Evolutionary conservation across 2,329 filamentous ascomycete genomes (phyloP), one percentile per base, ranked within the genome.

Genomic region (Fusarium sambucinum): DNA sequence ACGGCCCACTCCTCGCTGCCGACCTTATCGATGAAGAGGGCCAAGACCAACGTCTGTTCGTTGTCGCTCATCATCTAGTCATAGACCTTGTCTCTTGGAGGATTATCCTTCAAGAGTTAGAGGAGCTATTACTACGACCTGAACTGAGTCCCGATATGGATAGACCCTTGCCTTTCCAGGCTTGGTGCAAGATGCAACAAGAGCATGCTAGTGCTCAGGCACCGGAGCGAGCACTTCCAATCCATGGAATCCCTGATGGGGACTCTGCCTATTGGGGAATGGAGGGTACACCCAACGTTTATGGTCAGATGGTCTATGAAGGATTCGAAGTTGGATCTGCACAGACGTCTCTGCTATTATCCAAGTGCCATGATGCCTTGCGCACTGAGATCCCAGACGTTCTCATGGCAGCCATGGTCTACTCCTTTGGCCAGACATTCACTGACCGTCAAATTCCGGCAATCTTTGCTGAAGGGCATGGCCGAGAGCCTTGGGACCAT

Each of bases 41-140:
- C 4, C 60, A 72, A n/a, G 38, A 71, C 3, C 74, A 80, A 21
- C 65, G 72, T 3, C 37, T 81, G 7, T 80, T 80, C 29, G 54
- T 82, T 11, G 75, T 75, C 3, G 73, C 73, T 0, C 79, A 81
- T 33, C 80, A 81, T 54, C 63, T 81, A 1, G 74, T 80, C 6
- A 79, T 84, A 30, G 82, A 84, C 46, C 73, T 84, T 3, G 82
- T 84, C 1, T 82, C 82, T 0, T 85, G 83, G 83, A 74, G 81
- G 30, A 73, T 83, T 6, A 72, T 84, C 2, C 74, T 71, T 0
- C 63, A 71, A 12, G 69, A 71, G 6, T n/a, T 71, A 0, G 81
- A 84, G 52, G 78, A 79, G 12, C 54, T 80, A 4, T 67, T 83
- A 1, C n/a, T 62, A 2, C 55, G 21, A 1, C 38, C 71, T 68